Conservation (phyloP, 176 grass and related monocot genomes). For the Metroxylon sagu region DNA sequence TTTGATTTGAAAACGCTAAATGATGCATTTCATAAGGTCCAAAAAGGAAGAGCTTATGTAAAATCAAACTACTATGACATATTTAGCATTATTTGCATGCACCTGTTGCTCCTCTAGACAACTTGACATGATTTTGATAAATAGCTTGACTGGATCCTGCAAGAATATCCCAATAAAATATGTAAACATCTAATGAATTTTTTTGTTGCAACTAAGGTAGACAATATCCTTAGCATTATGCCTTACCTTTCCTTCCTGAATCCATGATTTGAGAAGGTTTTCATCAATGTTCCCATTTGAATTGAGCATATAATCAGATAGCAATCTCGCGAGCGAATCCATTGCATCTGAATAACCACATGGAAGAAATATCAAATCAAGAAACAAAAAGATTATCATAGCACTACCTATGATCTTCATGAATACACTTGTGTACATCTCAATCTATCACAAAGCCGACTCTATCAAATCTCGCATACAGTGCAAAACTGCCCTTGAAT, state of each 20-base stretch:
- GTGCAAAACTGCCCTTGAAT: too few relatives aligned
- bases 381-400: too few relatives aligned
- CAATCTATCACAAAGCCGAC: too few relatives aligned
- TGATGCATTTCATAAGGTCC: too few relatives aligned
- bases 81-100: conserved; percentile 7
- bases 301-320: conserved; percentile 58
- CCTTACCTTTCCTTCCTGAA: conserved; percentile 24
- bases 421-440: too few relatives aligned
- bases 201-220: too few relatives aligned
- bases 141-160: conserved; percentile 54
- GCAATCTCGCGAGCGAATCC: conserved; percentile 47
- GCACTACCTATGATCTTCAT: too few relatives aligned
- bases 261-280: conserved; percentile 35
- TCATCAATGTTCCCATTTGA: conserved; percentile 64
- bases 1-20: too few relatives aligned
- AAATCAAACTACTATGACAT: too few relatives aligned
- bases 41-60: too few relatives aligned
- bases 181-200: background rate
- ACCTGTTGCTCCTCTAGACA: conserved; percentile 56
- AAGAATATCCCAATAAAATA: conserved; percentile 1
- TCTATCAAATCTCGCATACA: too few relatives aligned
- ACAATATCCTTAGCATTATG: background rate
- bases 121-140: conserved; percentile 51
- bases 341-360: conserved; percentile 39
- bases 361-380: too few relatives aligned